These are phyloP conservation scores for Trichoderma asperellum DNA, from an alignment of 2,329 filamentous ascomycete genomes.

Conservation along the genomic window DNA sequence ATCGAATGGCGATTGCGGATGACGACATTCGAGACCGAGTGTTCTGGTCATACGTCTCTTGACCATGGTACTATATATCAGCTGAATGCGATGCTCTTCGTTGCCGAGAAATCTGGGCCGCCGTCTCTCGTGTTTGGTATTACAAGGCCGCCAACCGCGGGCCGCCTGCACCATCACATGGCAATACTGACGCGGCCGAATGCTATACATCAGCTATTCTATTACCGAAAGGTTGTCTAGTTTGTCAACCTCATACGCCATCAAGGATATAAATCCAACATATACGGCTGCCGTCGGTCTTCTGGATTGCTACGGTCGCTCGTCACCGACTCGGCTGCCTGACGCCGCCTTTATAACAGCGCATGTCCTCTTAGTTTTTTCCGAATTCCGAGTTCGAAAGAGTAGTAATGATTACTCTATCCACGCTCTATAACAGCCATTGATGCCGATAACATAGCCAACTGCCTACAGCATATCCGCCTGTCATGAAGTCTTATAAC, in stretches of 20 bases:
- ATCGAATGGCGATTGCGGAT: constrained; percentile 89
- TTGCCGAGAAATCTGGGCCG: constrained; percentile 79
- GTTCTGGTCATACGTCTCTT: constrained; percentile 76
- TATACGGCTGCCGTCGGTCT: constrained; percentile 66
- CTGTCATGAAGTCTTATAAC: not conserved
- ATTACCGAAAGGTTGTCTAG: constrained; percentile 71
- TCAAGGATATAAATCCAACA: constrained; percentile 66
- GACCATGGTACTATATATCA: constrained; percentile 71
- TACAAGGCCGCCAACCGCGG: constrained; percentile 75
- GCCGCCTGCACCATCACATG: constrained; percentile 84
- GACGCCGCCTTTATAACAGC: not conserved
- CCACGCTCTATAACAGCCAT: not conserved
- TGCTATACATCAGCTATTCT: constrained; percentile 70
- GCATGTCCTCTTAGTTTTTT: not conserved
- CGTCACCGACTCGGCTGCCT: not conserved
- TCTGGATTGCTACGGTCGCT: constrained; percentile 57
- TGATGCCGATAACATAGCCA: not conserved
- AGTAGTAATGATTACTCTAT: not conserved
- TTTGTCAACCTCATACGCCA: constrained; percentile 64
- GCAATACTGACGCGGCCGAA: constrained; percentile 76
- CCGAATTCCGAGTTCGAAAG: not conserved
- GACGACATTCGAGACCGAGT: constrained; percentile 75
- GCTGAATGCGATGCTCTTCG: constrained; percentile 80
- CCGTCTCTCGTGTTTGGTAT: constrained; percentile 81
- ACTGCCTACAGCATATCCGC: not conserved